These are phyloP conservation scores for Monosporascus sp. DNA, from an alignment of 2,329 filamentous ascomycete species.

Conservation along the genomic window DNA sequence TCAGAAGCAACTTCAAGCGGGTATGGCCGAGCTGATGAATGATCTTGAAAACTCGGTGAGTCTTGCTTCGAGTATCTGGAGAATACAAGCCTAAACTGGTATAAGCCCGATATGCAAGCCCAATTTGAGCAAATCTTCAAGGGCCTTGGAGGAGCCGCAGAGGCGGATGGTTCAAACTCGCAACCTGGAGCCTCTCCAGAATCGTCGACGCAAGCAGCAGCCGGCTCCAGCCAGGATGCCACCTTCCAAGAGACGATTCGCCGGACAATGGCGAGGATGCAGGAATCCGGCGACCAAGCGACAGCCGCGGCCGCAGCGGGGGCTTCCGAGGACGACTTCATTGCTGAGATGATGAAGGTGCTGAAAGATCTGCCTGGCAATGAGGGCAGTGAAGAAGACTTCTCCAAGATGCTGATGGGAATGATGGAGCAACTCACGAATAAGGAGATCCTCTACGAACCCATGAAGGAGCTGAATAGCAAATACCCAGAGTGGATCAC, in stretches of 20 bases:
- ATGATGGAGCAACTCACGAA: slow-evolving; percentile 99
- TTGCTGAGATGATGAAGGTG: slow-evolving; percentile 89
- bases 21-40: slow-evolving; percentile 79
- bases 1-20: slow-evolving; percentile 77
- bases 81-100: background rate
- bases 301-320: slow-evolving; percentile 69
- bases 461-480: slow-evolving; percentile 92
- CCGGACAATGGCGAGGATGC: slow-evolving; percentile 94
- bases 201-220: slow-evolving; percentile 20
- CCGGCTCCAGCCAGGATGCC: slow-evolving; percentile 47
- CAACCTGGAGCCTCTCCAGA: slow-evolving; percentile 18
- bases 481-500: slow-evolving; percentile 90
- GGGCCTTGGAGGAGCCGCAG: slow-evolving; percentile 55
- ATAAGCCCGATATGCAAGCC: slow-evolving; percentile 64
- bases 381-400: slow-evolving; percentile 68
- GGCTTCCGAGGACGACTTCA: slow-evolving; percentile 67
- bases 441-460: slow-evolving; percentile 96
- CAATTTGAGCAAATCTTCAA: slow-evolving; percentile 77
- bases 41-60: slow-evolving; percentile 59
- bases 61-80: background rate
- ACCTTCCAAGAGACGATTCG: slow-evolving; percentile 90
- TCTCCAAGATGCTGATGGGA: slow-evolving; percentile 89
- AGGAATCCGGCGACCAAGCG: slow-evolving; percentile 78
- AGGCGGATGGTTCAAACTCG: slow-evolving; percentile 18
- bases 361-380: slow-evolving; percentile 61